Percentiles rank a stretch among this genome's conserved stretches.
These are phyloP conservation scores for Nowakowskiella sp. DNA, from an alignment of 192 early-diverging fungal genomes.

Conservation along the genomic window DNA sequence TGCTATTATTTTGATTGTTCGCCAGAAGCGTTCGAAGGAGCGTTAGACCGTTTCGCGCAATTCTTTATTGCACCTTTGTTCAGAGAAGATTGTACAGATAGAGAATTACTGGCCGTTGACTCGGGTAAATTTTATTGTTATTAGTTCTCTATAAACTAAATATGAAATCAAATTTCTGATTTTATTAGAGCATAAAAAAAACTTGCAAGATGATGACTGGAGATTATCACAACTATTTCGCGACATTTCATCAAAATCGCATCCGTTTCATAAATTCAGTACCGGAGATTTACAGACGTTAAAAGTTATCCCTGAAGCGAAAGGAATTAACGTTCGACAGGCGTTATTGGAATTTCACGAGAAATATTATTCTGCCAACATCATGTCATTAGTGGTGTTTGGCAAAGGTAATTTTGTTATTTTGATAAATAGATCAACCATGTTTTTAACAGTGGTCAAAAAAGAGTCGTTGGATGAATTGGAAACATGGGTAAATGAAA, in stretches of 20 bases:
- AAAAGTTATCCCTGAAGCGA: slow-evolving; percentile 46
- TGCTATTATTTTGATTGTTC: slow-evolving; percentile 80
- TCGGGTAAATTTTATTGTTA: slow-evolving; percentile 44
- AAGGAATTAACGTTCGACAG: slow-evolving; percentile 74
- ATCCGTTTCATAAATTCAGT: slow-evolving; percentile 88
- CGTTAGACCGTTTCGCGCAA: slow-evolving; percentile 73
- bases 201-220: slow-evolving; percentile 84
- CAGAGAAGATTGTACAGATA: slow-evolving; percentile 76
- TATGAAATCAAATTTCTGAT: too few species aligned
- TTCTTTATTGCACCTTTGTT: slow-evolving; percentile 94
- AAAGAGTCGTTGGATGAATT: slow-evolving; percentile 82
- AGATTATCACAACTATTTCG: slow-evolving; percentile 82
- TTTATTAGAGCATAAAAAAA: slow-evolving; percentile 89
- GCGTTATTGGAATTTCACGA: slow-evolving; percentile 81
- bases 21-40: slow-evolving; percentile 52
- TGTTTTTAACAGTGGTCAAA: too few species aligned
- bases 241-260: slow-evolving; percentile 59
- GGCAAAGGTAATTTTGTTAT: slow-evolving; percentile 52
- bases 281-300: slow-evolving; percentile 83
- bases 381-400: slow-evolving; percentile 89
- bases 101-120: slow-evolving; percentile 90
- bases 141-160: too few species aligned
- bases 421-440: slow-evolving; percentile 5
- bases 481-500: slow-evolving; percentile 69
- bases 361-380: slow-evolving; percentile 88